Evolutionary conservation across 2,329 filamentous ascomycete genomes (phyloP), one percentile per base, ranked within the genome.

Genomic region (Aspergillus awamori): DNA sequence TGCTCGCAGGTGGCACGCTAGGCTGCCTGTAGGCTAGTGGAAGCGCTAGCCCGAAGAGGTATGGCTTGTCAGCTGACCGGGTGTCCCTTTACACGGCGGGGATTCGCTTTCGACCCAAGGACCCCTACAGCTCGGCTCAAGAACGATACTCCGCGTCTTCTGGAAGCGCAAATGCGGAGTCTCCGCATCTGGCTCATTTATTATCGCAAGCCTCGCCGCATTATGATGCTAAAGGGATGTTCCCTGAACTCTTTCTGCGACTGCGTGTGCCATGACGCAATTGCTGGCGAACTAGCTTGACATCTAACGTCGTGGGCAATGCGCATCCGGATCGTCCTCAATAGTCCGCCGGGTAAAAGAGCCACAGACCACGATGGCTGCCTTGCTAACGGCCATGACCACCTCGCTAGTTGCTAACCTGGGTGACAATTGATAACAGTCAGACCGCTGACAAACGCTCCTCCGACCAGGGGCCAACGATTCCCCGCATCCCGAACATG

Each of bases 131-230:
- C 5, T 11, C 39, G 26, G 53, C 53, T 56, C 53, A 43, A 33
- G 53, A 56, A 56, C 53, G 53, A 30, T 56, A 33, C 53, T 56
- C 53, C 53, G 53, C 53, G 41, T 47, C 41, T 47, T 45, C 53
- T 56, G 53, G 39, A 56, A 56, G 38, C 41, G 17, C 28, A 43
- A 43, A 30, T 33, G 53, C 53, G 53, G 53, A 56, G 53, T 56
- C 53, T 56, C 53, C 53, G 53, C 53, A 56, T 45, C 26, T 41
- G 7, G 17, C 8, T 28, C 24, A 51, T 51, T 30, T 51, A 51
- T 51, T 26, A 28, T 51, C 26, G 26, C 30, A 28, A 51, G 47
- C 26, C 47, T 33, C 47, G 47, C 47, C 47, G n/a, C 47, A 56
- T 56, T 17, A 56, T 30, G 39, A 33, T 45, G 43, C 24, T 24